Evolutionary conservation across 2,329 filamentous ascomycete genomes (phyloP), one percentile per base, ranked within the genome.

Genomic region (Colletotrichum falcatum): DNA sequence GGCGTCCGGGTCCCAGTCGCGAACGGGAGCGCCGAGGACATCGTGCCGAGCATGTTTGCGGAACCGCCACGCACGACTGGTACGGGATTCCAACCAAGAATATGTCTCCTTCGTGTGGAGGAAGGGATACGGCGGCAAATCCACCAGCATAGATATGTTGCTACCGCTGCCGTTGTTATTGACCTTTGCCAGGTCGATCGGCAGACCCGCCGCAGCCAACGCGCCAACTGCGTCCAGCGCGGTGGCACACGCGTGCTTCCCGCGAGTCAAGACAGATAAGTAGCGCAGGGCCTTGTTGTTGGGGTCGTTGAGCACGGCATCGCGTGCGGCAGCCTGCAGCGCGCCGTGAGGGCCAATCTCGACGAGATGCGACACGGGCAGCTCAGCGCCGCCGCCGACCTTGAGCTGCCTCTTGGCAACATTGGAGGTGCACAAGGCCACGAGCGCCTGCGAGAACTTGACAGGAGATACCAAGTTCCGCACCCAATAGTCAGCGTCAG

Each of bases 171-270:
- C 9, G 44, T 23, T 46, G 44, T 12, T 30, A 74, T 87, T 88
- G 75, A 87, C 79, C 1, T 80, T 79, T 30, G 77, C 76, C 39
- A 88, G 82, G 63, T 86, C 76, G 18, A 87, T 72, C 5, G 75
- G 51, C 11, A 55, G 20, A 18, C 51, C 61, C 33, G 54, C 61
- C 42, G 61, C 61, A 28, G 85, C 61, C 61, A 65, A 39, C 51
- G 51, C 23, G 61, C 61, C 61, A 20, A 59, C 51, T 30, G 61
- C 61, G 8, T 59, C 20, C 54, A 65, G 61, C 61, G 51, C 20
- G 1, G 61, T 65, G n/a, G n/a, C 61, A 5, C 48, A 51, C 14
- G 48, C 48, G 16, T 51, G 5, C 11, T 51, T 51, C 26, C 48
- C 48, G 11, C 61, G 49, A 12, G 51, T 46, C 33, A 65, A n/a